phyloP scores from a whole-genome alignment of 805 yeast genomes.

The Schwanniomyces polymorphus region DNA sequence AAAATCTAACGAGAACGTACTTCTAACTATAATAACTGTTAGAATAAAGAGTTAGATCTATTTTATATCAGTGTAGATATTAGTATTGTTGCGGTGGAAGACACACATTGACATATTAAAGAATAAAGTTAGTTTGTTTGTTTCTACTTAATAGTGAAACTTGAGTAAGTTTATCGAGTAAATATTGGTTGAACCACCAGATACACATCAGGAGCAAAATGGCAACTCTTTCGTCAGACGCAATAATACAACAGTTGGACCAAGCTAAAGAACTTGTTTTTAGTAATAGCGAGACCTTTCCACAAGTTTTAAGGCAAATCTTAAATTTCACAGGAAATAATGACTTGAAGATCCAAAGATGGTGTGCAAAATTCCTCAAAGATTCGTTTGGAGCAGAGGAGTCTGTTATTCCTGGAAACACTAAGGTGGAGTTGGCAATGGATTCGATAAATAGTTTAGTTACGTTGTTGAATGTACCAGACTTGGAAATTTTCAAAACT shows the following conservation, averaged over 20 bases:
- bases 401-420: constrained; percentile 20
- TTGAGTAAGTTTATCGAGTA: background rate
- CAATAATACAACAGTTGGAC: constrained; percentile 30
- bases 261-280: constrained; percentile 39
- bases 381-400: constrained; percentile 35
- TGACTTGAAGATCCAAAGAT: constrained; percentile 31
- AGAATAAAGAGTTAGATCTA: background rate
- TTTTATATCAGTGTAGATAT: background rate
- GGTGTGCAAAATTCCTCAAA: constrained; percentile 41
- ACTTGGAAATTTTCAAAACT: constrained; percentile 29
- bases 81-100: background rate
- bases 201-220: constrained; percentile 2
- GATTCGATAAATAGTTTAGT: constrained; percentile 36
- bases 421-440: constrained; percentile 39
- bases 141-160: background rate
- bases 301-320: constrained; percentile 45
- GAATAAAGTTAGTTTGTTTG: background rate
- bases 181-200: background rate
- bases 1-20: background rate
- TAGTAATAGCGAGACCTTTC: constrained; percentile 28
- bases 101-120: background rate
- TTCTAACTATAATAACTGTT: background rate
- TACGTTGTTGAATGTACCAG: constrained; percentile 23
- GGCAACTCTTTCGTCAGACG: constrained; percentile 13
- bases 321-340: constrained; percentile 36